Percentiles rank a stretch among this genome's conserved stretches.
Evolutionary conservation across 2,329 filamentous ascomycete species (phyloP).

Genomic region (Pyricularia grisea): DNA sequence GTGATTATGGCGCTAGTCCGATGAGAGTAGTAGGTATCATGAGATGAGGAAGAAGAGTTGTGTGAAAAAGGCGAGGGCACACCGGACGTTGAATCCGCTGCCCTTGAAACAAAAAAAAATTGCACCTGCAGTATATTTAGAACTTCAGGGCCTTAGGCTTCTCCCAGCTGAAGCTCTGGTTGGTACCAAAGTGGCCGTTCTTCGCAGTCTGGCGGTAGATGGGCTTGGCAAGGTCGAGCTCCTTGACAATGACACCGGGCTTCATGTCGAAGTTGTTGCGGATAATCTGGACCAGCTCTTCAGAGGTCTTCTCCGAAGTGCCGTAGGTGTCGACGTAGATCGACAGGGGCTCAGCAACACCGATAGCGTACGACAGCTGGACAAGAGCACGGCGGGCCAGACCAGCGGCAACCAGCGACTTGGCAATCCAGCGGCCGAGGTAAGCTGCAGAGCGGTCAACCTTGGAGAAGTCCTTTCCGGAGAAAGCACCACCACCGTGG

Average conservation of each 20-base stretch:
- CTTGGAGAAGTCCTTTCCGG: slow-evolving; percentile 99
- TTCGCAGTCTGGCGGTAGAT: slow-evolving; percentile 99
- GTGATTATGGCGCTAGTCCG: neutral
- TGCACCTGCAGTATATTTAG: slow-evolving; percentile 41
- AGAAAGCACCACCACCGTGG: slow-evolving; percentile 99
- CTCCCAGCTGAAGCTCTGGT: slow-evolving; percentile 98
- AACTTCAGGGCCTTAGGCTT: slow-evolving; percentile 91
- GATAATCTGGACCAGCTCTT: slow-evolving; percentile 94
- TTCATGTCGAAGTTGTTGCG: slow-evolving; percentile 94
- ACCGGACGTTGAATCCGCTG: slow-evolving; percentile 23
- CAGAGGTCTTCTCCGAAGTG: slow-evolving; percentile 79
- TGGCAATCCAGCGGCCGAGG: slow-evolving; percentile 96
- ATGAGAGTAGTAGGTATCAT: neutral
- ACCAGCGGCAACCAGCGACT: slow-evolving; percentile 84
- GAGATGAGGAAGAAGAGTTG: slow-evolving; percentile 9
- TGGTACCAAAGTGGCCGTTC: slow-evolving; percentile 97
- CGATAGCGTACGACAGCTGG: slow-evolving; percentile 98
- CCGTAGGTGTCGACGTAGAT: slow-evolving; percentile 98
- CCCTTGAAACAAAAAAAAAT: neutral
- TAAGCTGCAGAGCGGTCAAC: slow-evolving; percentile 98
- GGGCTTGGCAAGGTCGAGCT: slow-evolving; percentile 88
- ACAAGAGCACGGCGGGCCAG: slow-evolving; percentile 89
- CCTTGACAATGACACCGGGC: slow-evolving; percentile 96
- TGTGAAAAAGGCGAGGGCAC: slow-evolving; percentile 9
- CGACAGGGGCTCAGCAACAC: slow-evolving; percentile 94